A percentile compares a stretch with the other conserved stretches of the same genome.
Evolutionary conservation across 306 rosid genomes (phyloP).

Genomic region (Fagus crenata): DNA sequence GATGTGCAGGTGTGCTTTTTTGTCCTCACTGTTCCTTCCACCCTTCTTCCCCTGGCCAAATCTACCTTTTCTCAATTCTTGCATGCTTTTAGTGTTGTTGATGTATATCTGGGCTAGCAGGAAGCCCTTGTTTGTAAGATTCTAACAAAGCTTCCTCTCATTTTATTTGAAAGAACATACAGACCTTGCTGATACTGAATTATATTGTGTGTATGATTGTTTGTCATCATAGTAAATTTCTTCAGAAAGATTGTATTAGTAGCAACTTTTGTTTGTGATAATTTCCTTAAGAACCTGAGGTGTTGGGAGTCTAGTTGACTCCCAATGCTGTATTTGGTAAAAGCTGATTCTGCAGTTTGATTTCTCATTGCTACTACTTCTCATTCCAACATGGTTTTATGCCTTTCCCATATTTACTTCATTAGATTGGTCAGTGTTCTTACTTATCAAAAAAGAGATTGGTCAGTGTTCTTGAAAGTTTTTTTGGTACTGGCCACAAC

Average conservation of each 20-base stretch:
- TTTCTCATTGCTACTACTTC: background rate
- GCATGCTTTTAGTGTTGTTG: background rate
- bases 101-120: background rate
- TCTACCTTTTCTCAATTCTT: background rate
- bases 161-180: background rate
- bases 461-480: background rate
- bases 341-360: background rate
- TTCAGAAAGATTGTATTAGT: background rate
- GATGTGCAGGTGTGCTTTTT: slow-evolving; percentile 73
- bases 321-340: background rate
- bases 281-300: background rate
- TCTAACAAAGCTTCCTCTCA: background rate
- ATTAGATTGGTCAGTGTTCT: background rate
- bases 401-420: background rate
- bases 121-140: slow-evolving; percentile 1
- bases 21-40: slow-evolving; percentile 5
- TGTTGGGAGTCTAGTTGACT: background rate
- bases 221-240: background rate
- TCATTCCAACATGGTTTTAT: slow-evolving; percentile 2
- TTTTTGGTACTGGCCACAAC: background rate
- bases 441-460: background rate
- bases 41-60: background rate
- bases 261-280: background rate
- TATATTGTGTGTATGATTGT: background rate
- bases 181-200: background rate